These are phyloP conservation scores for Sonneratia caseolaris DNA, from an alignment of 345 rosid genomes.

Conservation along the genomic window DNA sequence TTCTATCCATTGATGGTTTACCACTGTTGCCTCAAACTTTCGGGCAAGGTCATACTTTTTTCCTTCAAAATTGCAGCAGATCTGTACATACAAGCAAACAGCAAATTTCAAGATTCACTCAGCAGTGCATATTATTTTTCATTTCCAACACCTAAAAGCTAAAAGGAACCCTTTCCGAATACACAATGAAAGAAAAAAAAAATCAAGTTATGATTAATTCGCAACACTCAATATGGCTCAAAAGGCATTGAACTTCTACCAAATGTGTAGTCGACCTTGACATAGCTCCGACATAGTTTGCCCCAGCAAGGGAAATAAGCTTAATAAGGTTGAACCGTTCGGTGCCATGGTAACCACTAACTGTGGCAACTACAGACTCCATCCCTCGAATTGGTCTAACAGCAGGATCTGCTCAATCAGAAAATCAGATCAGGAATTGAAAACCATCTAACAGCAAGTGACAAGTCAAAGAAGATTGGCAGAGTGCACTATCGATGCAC, in stretches of 20 bases:
- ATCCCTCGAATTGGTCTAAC: conserved; percentile 33
- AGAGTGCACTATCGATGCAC: background rate
- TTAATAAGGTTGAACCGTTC: conserved; percentile 79
- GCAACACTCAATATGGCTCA: background rate
- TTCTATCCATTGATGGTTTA: conserved; percentile 83
- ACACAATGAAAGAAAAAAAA: background rate
- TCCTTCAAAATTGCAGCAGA: conserved; percentile 80
- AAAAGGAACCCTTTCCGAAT: background rate
- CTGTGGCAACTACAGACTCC: conserved; percentile 85
- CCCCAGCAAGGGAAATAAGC: conserved; percentile 59
- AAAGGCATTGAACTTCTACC: conserved; percentile 26
- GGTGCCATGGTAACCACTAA: conserved; percentile 75
- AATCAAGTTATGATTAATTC: too few species aligned
- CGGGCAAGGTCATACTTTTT: conserved; percentile 54
- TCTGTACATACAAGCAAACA: conserved; percentile 26
- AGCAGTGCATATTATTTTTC: background rate
- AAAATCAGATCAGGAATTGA: background rate
- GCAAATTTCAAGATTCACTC: background rate
- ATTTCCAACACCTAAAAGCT: background rate
- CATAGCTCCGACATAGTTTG: conserved; percentile 71
- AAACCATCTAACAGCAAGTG: background rate
- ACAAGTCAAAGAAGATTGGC: background rate
- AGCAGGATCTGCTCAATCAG: background rate
- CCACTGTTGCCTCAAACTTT: conserved; percentile 39
- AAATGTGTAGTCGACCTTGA: conserved; percentile 65